Evolutionary conservation across 192 early-diverging fungal genomes (phyloP), one percentile per base, ranked within the genome.

Genomic region (Phycomyces nitens): DNA sequence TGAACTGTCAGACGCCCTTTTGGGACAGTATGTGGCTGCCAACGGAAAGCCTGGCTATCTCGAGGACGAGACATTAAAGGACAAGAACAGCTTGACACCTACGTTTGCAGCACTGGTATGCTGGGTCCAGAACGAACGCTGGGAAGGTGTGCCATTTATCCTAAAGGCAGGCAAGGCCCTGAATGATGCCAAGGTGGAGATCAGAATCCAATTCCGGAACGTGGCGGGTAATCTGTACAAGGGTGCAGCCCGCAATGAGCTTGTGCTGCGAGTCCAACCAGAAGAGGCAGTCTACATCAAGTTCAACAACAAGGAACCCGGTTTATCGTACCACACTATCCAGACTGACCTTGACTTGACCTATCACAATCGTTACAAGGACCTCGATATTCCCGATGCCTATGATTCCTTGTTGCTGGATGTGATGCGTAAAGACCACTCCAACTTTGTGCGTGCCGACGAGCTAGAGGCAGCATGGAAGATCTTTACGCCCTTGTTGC

Each of bases 381-480:
- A 91, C 56, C 62, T 89, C 49, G 85, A 88, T 71, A 96, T 99
- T 73, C 97, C 97, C 16, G 95, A 97, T 70, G 97, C 97, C 1
- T 99, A 99, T 73, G 95, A 96, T 60, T 82, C 93, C 26, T 79
- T 99, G 61, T 93, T 99, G 58, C 79, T 97, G 40, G 97, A 97
- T 63, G 87, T 91, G 11, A 71, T 99, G 38, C 89, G 88, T 54
- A 92, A 92, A 22, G 96, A 97, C 64, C 93, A 99, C 69, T 89
- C 89, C 54, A 96, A 97, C 82, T 96, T 99, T 88, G 92, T 97
- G 26, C 80, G 91, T 51, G 81, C 86, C 66, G 92, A 94, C 77
- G 93, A 95, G 79, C 78, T 99, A 16, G 94, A 96, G 69, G 94
- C 90, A 58, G 93, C 97, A 3, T 99, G 97, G 97, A 92, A 90